Evolutionary conservation across 495 filamentous ascomycete species (phyloP), one percentile per base, ranked within the genome.

Genomic region (Thermothielavioides terrestris): DNA sequence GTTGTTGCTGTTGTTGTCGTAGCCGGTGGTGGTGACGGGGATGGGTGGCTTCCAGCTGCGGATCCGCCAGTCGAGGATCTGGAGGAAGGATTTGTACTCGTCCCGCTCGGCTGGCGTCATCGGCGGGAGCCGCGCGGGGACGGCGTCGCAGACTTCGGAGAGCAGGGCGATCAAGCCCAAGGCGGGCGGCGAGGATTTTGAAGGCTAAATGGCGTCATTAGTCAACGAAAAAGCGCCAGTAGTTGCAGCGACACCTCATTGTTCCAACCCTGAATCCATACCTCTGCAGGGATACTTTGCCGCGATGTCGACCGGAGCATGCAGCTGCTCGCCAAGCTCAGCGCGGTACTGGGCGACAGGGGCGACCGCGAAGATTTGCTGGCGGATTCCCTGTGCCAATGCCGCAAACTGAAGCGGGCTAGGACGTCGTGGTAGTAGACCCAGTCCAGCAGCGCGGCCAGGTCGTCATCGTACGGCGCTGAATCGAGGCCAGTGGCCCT

Each of bases 361-460:
- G 40, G 17, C 26, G n/a, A 28, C 20, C 25, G n/a, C 15, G 25
- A 18, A 8, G 6, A 15, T 12, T 43, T 43, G 15, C 40, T 25
- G 6, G n/a, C 20, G 25, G 40, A 9, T 10, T 30, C 40, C 49
- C 39, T 54, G 18, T 45, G 32, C 67, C 67, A 70, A 48, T 68
- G 60, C 22, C 49, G 52, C 9, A 57, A 44, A 31, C 59, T 61
- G 46, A 70, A 70, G 38, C 57, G 57, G 9, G 58, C 55, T 21
- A 65, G 51, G 6, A 68, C 63, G 47, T 64, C 63, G 38, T 70
- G 62, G 41, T 70, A 68, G 32, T 61, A 61, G 23, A 65, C 60
- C 67, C 67, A 70, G 46, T 66, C 55, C 27, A 65, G 32, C 43
- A 70, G 40, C 17, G 48, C 50, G 26, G 52, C 45, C 15, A 66